Base-by-base conservation (phyloP, 1,284 basidiomycete genomes). In the Papiliotrema laurentii region DNA sequence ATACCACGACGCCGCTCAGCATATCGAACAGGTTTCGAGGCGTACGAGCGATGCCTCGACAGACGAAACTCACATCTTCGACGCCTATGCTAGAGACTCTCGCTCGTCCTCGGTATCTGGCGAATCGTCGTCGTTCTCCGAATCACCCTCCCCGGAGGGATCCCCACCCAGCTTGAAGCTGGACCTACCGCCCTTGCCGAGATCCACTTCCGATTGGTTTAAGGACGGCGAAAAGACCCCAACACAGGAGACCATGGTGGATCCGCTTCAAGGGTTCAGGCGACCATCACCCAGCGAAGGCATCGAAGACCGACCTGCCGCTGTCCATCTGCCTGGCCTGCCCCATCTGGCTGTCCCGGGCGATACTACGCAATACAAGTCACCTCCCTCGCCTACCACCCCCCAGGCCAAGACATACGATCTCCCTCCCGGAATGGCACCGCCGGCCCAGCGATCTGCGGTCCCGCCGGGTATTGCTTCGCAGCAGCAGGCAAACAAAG, bases 21-120 rank as follows among this genome's bases (percentile, higher is more conserved):
- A 61, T 35, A 19, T 63, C 7, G 64, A 64, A 28, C 38, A 58
- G 2, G 21, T 21, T 6, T 6, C 14, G n/a, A 50, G 63, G 26
- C 47, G 66, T 27, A 49, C 54, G 19, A 55, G 78, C 80, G 30
- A 83, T 84, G 54, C 83, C 2, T 87, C 83, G 60, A 84, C 82
- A 50, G 87, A 88, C 55, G 88, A 90, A 60, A 73, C 81, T 3
- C 80, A 80, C 26, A 90, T 92, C 56, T 88, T 85, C 65, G 89
- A 91, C 59, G 81, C 87, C 2, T 92, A 93, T 66, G 80, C 74
- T n/a, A 51, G 66, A 19, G 54, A 66, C 16, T 61, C 61, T 4
- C 47, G 62, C 14, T 51, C 57, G 10, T 60, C 58, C 37, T 71
- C 70, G 4, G 40, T 62, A 0, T 80, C 83, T 4, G 67, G 63